Evolutionary conservation across 2,329 filamentous ascomycete genomes (phyloP), one percentile per base, ranked within the genome.

Genomic region (Tolypocladium guangdongense): DNA sequence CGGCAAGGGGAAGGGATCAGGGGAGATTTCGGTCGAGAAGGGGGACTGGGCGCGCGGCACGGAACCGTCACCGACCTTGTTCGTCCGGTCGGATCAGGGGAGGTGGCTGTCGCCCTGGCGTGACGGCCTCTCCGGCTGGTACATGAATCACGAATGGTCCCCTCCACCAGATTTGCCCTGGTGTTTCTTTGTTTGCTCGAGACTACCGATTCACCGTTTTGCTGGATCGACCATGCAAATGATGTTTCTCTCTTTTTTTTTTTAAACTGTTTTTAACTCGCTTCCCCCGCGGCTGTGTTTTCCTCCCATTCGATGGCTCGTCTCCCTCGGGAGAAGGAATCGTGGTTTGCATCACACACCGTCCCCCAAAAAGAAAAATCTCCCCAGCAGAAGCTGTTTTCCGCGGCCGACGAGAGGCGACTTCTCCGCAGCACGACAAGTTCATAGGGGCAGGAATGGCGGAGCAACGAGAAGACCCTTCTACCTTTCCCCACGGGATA

Each of bases 11-110:
- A 63, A 64, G 62, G 67, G 63, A 62, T 60, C 63, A 60, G 66
- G 65, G 66, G 68, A 65, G 70, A 67, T 61, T 60, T 65, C 60
- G 63, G 65, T 65, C 64, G 64, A 59, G 68, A 68, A 68, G 67
- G 68, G 70, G 65, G 65, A 64, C 63, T 50, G 37, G 52, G 43
- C 43, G 35, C 51, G 43, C 45, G 68, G 65, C 65, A 68, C 65
- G 65, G 66, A 63, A 57, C 60, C 59, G 62, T 64, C 61, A 62
- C 60, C 59, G 60, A 41, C 36, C 32, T 36, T 27, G 58, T 63
- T 62, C 57, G 57, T 62, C 59, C 55, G 22, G 56, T 59, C 58
- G 56, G 59, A 62, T 57, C 58, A 56, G 59, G 57, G 60, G 56
- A 56, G 35, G 53, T 52, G 55, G 58, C 59, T 50, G 58, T 51